Conservation (phyloP, 805 yeast genomes). For the Cyberlindnera mississippiensis region DNA sequence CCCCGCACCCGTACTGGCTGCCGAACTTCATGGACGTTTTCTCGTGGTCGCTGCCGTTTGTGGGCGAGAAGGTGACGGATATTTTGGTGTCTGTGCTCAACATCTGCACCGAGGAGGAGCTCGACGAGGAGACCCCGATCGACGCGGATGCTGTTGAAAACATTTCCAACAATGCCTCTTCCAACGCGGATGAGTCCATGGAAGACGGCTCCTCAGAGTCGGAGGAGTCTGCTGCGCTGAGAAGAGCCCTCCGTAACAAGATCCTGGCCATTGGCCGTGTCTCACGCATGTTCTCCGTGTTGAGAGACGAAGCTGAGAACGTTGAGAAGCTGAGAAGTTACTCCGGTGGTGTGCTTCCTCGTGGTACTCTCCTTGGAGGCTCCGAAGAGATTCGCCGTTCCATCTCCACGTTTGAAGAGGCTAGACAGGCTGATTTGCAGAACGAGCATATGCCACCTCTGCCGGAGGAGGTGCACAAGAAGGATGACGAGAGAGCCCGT, state of each 20-base stretch:
- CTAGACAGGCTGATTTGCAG: conserved; percentile 68
- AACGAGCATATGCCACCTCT: conserved; percentile 91
- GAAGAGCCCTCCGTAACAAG: conserved; percentile 72
- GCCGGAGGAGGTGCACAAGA: conserved; percentile 47
- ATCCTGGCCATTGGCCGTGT: conserved; percentile 95
- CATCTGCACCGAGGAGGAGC: conserved; percentile 93
- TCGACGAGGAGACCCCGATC: conserved; percentile 67
- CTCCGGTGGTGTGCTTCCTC: conserved; percentile 77
- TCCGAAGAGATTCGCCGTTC: conserved; percentile 70
- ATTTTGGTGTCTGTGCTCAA: conserved; percentile 86
- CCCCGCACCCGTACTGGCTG: conserved; percentile 95
- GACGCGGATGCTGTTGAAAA: conserved; percentile 23
- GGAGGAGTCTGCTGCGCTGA: conserved; percentile 31
- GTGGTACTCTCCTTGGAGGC: conserved; percentile 82
- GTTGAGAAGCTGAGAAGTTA: conserved; percentile 73
- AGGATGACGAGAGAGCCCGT: conserved; percentile 43
- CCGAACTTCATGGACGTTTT: conserved; percentile 97
- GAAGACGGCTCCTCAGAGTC: background rate
- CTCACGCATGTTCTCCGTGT: conserved; percentile 83
- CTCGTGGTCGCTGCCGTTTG: conserved; percentile 96
- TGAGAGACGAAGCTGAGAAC: conserved; percentile 84
- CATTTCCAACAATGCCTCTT: no score
- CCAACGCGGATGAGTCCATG: no score
- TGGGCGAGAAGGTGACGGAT: conserved; percentile 93
- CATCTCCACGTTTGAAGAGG: conserved; percentile 75